These are phyloP conservation scores for Colletotrichum camelliae DNA, from an alignment of 2,329 filamentous ascomycete species.

Conservation along the genomic window DNA sequence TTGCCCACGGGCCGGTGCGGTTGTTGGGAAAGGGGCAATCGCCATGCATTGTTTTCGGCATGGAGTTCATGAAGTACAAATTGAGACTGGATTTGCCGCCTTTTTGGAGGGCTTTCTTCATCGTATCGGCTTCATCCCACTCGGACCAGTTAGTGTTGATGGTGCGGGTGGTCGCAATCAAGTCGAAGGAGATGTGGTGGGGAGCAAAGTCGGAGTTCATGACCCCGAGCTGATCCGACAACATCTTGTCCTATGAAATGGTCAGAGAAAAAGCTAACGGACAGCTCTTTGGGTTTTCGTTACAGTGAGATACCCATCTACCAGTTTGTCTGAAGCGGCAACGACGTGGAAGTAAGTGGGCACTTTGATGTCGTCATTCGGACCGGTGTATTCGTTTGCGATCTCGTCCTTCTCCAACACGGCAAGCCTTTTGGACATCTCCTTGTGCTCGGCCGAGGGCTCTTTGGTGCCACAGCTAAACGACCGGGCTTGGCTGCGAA, in stretches of 20 bases:
- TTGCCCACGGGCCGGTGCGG: no score
- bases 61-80: constrained; percentile 47
- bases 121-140: constrained; percentile 42
- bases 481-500: no score
- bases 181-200: constrained; percentile 49
- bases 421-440: constrained; percentile 22
- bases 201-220: constrained; percentile 50
- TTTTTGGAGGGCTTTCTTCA: constrained; percentile 51
- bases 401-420: constrained; percentile 16
- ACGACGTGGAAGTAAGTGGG: constrained; percentile 46
- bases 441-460: background rate
- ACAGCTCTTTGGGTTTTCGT: background rate
- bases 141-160: constrained; percentile 52
- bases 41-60: constrained; percentile 16
- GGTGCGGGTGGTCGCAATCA: constrained; percentile 47
- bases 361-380: constrained; percentile 33
- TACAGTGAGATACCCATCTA: constrained; percentile 40
- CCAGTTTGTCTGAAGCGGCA: constrained; percentile 30
- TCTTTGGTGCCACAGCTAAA: background rate
- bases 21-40: no score
- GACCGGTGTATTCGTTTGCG: constrained; percentile 13
- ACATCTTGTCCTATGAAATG: constrained; percentile 33
- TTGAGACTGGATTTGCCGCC: constrained; percentile 48
- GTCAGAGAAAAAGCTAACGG: background rate
- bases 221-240: constrained; percentile 46